These are phyloP conservation scores for Aspergillus wentii DNA, from an alignment of 495 filamentous ascomycete species.

Conservation along the genomic window DNA sequence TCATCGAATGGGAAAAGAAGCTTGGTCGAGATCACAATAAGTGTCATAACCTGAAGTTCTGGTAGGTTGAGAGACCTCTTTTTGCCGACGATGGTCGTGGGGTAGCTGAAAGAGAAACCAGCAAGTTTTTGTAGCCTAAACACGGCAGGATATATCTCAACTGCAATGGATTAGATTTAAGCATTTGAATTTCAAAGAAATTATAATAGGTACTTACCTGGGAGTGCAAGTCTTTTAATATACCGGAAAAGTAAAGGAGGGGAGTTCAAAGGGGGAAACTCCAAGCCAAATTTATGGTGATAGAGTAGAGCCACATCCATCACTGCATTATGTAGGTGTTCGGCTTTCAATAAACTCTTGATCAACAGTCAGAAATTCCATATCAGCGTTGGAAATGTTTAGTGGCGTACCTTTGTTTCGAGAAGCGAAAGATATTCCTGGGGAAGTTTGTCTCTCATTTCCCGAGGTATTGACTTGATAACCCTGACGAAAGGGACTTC, in stretches of 20 bases:
- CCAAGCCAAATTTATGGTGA: conserved; percentile 59
- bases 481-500: conserved; percentile 44
- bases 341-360: conserved; percentile 38
- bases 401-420: conserved; percentile 51
- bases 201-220: conserved; percentile 56
- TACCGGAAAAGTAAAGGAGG: conserved; percentile 63
- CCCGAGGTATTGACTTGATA: conserved; percentile 50
- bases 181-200: no score
- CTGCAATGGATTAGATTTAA: no score
- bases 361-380: conserved; percentile 4
- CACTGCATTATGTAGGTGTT: conserved; percentile 60
- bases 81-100: conserved; percentile 23
- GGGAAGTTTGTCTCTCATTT: conserved; percentile 61
- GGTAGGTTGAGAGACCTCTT: conserved; percentile 48
- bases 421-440: conserved; percentile 53
- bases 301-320: conserved; percentile 58
- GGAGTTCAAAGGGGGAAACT: conserved; percentile 67
- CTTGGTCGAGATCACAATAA: conserved; percentile 77
- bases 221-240: conserved; percentile 69
- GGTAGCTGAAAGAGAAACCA: conserved; percentile 52
- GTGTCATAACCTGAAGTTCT: conserved; percentile 64
- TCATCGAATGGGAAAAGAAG: conserved; percentile 72
- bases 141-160: conserved; percentile 63
- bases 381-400: conserved; percentile 4
- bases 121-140: conserved; percentile 55